Evolutionary conservation across 306 rosid species (phyloP), one percentile per base, ranked within the genome.

Genomic region (Prosopis cineraria): DNA sequence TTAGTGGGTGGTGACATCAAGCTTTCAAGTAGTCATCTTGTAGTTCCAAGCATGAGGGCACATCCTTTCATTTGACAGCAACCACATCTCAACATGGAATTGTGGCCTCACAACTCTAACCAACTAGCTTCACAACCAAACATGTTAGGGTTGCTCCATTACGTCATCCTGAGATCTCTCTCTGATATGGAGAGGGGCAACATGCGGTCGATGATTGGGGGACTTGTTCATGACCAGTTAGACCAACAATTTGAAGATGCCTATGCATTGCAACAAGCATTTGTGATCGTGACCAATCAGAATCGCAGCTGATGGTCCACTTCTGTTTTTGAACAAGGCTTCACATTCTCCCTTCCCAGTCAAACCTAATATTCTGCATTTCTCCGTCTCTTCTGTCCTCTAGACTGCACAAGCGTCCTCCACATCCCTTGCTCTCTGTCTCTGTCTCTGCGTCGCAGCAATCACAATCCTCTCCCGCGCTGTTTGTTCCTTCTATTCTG

Each of bases 301-400:
- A 17, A 25, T 27, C 16, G 65, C 6, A 3, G 65, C 65, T 58
- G 19, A 58, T 55, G 31, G 40, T 64, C 45, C 45, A 34, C 45
- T 34, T n/a, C 29, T 19, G 12, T 64, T 64, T 64, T 64, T 44
- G 45, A 27, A 9, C 27, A 9, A 64, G 29, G 69, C 29, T 34
- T 64, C 4, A 37, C 44, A 10, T 40, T 40, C 44, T 40, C 12
- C 11, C 11, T 8, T 8, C 12, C 44, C 12, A 43, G 12, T 43
- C 47, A 43, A 43, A 43, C 44, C n/a, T n/a, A n/a, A n/a, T n/a
- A n/a, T n/a, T n/a, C n/a, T n/a, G n/a, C n/a, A n/a, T n/a, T n/a
- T n/a, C n/a, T 94, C 58, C 91, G 89, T 87, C 96, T 77, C 90
- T 94, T 94, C 76, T 94, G 98, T 62, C 97, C 98, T 37, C 91